Evolutionary conservation across 2,329 filamentous ascomycete species (phyloP).

Genomic region (Trichoderma hamatum): DNA sequence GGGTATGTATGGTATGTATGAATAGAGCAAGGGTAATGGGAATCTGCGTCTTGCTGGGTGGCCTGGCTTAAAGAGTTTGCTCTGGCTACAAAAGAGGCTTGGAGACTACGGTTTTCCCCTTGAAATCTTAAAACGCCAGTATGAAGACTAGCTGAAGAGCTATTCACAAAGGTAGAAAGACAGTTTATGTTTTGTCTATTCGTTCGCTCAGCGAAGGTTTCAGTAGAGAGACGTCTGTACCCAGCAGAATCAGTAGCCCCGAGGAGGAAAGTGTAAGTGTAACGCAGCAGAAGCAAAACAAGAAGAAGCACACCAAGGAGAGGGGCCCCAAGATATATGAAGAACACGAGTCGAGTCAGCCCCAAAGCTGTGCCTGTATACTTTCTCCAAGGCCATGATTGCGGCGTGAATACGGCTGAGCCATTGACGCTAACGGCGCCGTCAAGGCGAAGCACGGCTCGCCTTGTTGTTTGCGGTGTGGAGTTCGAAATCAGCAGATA

Average conservation of each 20-base stretch:
- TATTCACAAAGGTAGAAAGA: neutral
- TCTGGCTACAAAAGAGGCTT: neutral
- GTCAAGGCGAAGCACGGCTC: constrained; percentile 2
- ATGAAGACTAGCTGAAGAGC: neutral
- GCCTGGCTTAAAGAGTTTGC: neutral
- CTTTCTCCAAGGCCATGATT: neutral
- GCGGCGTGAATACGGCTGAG: neutral
- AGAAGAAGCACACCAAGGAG: neutral
- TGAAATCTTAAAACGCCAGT: neutral
- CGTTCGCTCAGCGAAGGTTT: neutral
- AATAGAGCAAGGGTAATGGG: neutral
- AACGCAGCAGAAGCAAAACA: neutral
- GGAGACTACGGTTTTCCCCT: neutral
- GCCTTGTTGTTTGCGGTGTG: constrained; percentile 16
- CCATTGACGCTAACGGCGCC: constrained; percentile 22
- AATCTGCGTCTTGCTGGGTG: neutral
- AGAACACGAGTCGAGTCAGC: constrained; percentile 1
- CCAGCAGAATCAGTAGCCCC: neutral
- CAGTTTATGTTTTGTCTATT: neutral
- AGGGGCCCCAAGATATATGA: neutral
- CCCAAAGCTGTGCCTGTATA: neutral
- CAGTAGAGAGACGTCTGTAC: neutral
- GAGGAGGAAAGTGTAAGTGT: neutral
- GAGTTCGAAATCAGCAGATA: constrained; percentile 16
- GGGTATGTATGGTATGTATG: neutral